Evolutionary conservation across 23 red algal species (phyloP).

Genomic region (Agarophyton chilense): DNA sequence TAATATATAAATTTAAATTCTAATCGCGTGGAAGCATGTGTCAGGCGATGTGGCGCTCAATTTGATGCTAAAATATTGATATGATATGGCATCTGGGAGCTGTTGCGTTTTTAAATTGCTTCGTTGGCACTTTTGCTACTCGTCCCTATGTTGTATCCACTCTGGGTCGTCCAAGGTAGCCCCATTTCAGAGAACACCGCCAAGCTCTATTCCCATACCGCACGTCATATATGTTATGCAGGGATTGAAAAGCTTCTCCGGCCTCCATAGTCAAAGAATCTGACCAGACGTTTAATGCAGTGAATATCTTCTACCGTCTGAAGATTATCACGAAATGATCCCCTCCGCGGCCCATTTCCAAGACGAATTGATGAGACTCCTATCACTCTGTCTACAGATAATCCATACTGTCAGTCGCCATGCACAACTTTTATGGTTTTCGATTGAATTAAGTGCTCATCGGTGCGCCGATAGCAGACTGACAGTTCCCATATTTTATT

Average conservation of each 20-base stretch:
- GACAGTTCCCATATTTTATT: too few relatives aligned
- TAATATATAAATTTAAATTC: not conserved
- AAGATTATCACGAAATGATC: not conserved
- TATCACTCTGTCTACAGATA: too few relatives aligned
- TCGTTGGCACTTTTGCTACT: too few relatives aligned
- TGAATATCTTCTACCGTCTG: too few relatives aligned
- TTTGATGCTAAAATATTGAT: too few relatives aligned
- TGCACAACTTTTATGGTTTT: not conserved
- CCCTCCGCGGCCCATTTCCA: not conserved
- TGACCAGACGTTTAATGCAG: too few relatives aligned
- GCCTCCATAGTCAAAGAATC: not conserved
- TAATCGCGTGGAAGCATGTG: not conserved
- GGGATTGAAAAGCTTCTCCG: not conserved
- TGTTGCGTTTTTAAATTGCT: too few relatives aligned
- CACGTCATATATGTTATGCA: not conserved
- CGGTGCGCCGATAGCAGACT: too few relatives aligned
- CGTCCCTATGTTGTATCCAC: not conserved
- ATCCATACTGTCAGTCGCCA: not conserved
- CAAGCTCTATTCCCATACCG: not conserved
- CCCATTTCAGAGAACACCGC: not conserved
- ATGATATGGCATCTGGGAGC: too few relatives aligned
- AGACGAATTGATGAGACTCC: not conserved
- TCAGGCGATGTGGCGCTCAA: too few relatives aligned
- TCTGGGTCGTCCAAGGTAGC: not conserved
- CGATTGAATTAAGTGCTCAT: not conserved